Evolutionary conservation across 1,284 basidiomycete species (phyloP).

Genomic region (Afroboletus lepidellus): DNA sequence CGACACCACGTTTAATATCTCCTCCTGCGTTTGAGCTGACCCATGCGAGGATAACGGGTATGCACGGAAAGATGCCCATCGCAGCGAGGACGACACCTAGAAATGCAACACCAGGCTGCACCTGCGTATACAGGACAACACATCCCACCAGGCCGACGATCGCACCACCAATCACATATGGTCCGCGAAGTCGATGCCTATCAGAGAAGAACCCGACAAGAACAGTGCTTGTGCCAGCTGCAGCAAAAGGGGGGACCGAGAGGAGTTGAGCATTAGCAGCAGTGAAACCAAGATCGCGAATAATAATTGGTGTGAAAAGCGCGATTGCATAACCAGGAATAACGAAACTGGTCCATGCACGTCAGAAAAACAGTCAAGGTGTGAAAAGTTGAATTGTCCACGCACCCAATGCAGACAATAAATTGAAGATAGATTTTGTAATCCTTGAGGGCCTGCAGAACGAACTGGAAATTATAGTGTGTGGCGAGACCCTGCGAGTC

Average conservation of each 20-base stretch:
- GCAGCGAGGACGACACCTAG: conserved; percentile 49
- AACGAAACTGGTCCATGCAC: conserved; percentile 34
- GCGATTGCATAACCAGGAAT: conserved; percentile 55
- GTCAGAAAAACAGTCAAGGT: neutral
- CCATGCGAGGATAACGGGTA: conserved; percentile 58
- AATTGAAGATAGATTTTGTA: conserved; percentile 46
- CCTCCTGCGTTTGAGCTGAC: conserved; percentile 55
- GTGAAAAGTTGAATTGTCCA: neutral
- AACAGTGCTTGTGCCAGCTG: conserved; percentile 39
- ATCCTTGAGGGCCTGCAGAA: conserved; percentile 42
- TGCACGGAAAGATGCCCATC: conserved; percentile 50
- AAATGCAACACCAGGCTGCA: conserved; percentile 40
- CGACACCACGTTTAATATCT: conserved; percentile 49
- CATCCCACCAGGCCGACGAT: conserved; percentile 43
- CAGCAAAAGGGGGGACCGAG: conserved; percentile 48
- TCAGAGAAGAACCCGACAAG: conserved; percentile 42
- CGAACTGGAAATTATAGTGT: conserved; percentile 35
- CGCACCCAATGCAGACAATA: conserved; percentile 42
- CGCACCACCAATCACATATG: conserved; percentile 39
- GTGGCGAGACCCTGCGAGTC: conserved; percentile 35
- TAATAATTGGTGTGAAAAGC: conserved; percentile 56
- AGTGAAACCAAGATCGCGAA: conserved; percentile 52
- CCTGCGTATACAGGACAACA: conserved; percentile 40
- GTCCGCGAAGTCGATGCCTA: conserved; percentile 40
- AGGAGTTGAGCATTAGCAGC: conserved; percentile 56